phyloP scores from a whole-genome alignment of 2,329 filamentous ascomycete species.

The Simplicillium aogashimaense region DNA sequence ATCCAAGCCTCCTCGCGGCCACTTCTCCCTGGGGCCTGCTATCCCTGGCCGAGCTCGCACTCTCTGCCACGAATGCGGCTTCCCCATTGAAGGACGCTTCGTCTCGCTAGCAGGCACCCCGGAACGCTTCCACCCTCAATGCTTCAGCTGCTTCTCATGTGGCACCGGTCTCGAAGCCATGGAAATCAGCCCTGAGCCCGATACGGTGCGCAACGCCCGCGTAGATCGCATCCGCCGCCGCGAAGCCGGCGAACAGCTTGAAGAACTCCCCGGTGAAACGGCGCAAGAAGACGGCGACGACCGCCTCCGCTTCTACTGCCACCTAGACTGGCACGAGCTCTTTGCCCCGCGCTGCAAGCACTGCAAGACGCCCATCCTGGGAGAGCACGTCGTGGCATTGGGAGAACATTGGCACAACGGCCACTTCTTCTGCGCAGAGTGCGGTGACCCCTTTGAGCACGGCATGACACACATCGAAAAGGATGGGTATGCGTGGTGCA shows the following conservation, averaged over 20 bases:
- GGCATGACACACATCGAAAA: conserved; percentile 75
- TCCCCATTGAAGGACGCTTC: conserved; percentile 82
- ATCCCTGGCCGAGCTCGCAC: conserved; percentile 47
- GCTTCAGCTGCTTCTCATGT: conserved; percentile 84
- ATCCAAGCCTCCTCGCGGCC: conserved; percentile 29
- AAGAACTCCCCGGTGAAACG: conserved; percentile 53
- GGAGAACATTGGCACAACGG: conserved; percentile 95
- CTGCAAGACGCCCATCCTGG: conserved; percentile 93
- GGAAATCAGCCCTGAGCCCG: conserved; percentile 90
- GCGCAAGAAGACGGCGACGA: conserved; percentile 64
- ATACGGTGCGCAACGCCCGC: conserved; percentile 58
- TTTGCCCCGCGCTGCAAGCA: conserved; percentile 91
- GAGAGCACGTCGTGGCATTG: conserved; percentile 87
- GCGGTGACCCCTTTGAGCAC: conserved; percentile 82
- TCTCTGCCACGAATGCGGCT: conserved; percentile 72
- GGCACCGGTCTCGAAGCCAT: conserved; percentile 84
- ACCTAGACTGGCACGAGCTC: conserved; percentile 95
- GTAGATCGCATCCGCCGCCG: conserved; percentile 62
- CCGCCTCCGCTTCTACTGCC: conserved; percentile 81
- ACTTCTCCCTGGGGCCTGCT: conserved; percentile 48
- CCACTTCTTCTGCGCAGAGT: conserved; percentile 98
- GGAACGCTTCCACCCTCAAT: conserved; percentile 83
- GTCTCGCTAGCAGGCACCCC: conserved; percentile 66
- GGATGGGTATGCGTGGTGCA: conserved; percentile 95
- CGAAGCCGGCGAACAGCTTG: conserved; percentile 44